Base-by-base conservation (phyloP, 208 protist genomes). In the Ichthyophonus hoferi region DNA sequence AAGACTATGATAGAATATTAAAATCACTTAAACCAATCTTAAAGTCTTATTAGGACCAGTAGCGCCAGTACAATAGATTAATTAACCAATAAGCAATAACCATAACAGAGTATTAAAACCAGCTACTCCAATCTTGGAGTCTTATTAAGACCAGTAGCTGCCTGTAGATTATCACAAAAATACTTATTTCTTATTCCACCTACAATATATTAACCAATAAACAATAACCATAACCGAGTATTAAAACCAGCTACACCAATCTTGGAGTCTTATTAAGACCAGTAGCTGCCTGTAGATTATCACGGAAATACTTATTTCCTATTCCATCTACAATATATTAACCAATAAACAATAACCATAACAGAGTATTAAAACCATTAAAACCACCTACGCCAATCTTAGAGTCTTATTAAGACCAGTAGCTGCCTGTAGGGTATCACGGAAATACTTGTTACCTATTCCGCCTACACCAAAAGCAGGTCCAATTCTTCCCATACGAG, bases 381-480 rank as follows among this genome's bases (percentile, higher is more conserved):
- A 3, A 24, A 24, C 24, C 24, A 31, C 24, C 12, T 67, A 67
- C 43, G 24, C 3, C 3, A n/a, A n/a, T n/a, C n/a, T n/a, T n/a
- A n/a, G n/a, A n/a, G n/a, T n/a, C n/a, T n/a, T n/a, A 81, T 81
- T 38, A 3, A 81, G 34, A 12, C 34, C 77, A 81, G 77, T 81
- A 14, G 7, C 77, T 40, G 24, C 33, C 35, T 39, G 34, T 31
- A 81, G 7, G 12, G 77, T 39, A 39, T 81, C 77, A n/a, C 77
- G 24, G 33, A 81, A 81, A 81, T 40, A 81, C 34, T 81, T 81
- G 77, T 81, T 81, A 3, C 77, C 34, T 34, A 81, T 31, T 17
- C 77, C 77, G 3, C 77, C 77, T 14, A 81, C 77, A n/a, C 77
- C 77, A 39, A 81, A 81, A n/a, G 77, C 77, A 81, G 77, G 77